Conservation (phyloP, 2,329 filamentous ascomycete genomes). For the Ilyonectria mors-panacis region DNA sequence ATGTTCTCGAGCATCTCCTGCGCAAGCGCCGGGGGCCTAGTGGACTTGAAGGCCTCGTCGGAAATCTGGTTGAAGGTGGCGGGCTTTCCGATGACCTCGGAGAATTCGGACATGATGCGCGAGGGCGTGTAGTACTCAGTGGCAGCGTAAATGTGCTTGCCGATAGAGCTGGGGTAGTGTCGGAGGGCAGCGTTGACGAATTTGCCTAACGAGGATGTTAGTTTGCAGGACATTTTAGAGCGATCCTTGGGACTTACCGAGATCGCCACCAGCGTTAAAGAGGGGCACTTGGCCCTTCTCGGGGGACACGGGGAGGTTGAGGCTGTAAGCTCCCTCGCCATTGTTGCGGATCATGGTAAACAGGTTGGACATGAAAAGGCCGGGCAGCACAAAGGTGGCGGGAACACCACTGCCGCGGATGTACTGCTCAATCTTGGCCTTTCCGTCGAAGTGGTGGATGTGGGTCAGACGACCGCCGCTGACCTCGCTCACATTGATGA, state of each 20-base stretch:
- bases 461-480: constrained; percentile 55
- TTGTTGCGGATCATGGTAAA: constrained; percentile 47
- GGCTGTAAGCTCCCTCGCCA: constrained; percentile 48
- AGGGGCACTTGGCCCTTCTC: constrained; percentile 55
- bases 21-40: constrained; percentile 46
- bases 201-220: constrained; percentile 43
- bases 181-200: constrained; percentile 55
- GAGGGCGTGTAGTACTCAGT: constrained; percentile 54
- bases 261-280: constrained; percentile 56
- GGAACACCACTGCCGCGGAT: constrained; percentile 65
- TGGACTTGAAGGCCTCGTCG: constrained; percentile 54
- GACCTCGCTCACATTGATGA: constrained; percentile 56
- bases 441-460: constrained; percentile 69
- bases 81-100: constrained; percentile 53
- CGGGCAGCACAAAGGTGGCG: constrained; percentile 67
- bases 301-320: constrained; percentile 49
- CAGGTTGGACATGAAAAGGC: constrained; percentile 69
- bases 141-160: constrained; percentile 55
- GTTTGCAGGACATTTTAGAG: rapidly evolving
- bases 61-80: constrained; percentile 50
- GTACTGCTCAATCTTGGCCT: constrained; percentile 70
- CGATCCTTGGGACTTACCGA: constrained; percentile 52
- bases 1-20: constrained; percentile 61
- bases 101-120: constrained; percentile 53
- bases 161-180: constrained; percentile 43